phyloP scores from a whole-genome alignment of 306 rosid species.

The Prosopis cineraria region DNA sequence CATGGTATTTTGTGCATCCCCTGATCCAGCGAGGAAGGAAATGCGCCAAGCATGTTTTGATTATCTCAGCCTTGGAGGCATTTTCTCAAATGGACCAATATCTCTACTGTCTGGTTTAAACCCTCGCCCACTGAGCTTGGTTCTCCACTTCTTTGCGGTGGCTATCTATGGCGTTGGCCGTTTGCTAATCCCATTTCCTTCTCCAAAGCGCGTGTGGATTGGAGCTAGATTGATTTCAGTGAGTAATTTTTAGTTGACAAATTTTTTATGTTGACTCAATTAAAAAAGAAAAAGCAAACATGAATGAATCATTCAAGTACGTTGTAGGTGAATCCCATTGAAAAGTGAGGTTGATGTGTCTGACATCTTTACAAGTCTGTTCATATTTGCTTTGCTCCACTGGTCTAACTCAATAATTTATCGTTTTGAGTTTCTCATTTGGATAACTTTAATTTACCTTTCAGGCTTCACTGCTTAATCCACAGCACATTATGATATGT shows the following conservation, averaged over 20 bases:
- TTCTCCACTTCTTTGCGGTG: constrained; percentile 81
- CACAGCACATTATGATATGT: not conserved
- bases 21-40: constrained; percentile 77
- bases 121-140: constrained; percentile 67
- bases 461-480: not conserved
- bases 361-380: not conserved
- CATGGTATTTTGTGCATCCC: constrained; percentile 80
- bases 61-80: constrained; percentile 83
- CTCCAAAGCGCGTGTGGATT: constrained; percentile 59
- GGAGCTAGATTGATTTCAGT: constrained; percentile 68
- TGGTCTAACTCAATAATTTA: not conserved
- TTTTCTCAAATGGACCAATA: constrained; percentile 73
- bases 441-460: not conserved
- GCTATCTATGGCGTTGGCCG: constrained; percentile 87
- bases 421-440: not conserved
- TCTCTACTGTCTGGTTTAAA: constrained; percentile 81
- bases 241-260: constrained; percentile 10
- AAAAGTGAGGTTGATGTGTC: not conserved
- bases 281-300: not conserved
- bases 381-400: not conserved
- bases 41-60: constrained; percentile 83
- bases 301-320: not conserved
- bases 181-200: constrained; percentile 68
- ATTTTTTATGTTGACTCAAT: no score
- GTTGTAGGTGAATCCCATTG: not conserved